Percentiles rank a stretch among this genome's conserved stretches.
phyloP scores from a whole-genome alignment of 2,329 filamentous ascomycete genomes.

The Orbilia blumenaviensis region DNA sequence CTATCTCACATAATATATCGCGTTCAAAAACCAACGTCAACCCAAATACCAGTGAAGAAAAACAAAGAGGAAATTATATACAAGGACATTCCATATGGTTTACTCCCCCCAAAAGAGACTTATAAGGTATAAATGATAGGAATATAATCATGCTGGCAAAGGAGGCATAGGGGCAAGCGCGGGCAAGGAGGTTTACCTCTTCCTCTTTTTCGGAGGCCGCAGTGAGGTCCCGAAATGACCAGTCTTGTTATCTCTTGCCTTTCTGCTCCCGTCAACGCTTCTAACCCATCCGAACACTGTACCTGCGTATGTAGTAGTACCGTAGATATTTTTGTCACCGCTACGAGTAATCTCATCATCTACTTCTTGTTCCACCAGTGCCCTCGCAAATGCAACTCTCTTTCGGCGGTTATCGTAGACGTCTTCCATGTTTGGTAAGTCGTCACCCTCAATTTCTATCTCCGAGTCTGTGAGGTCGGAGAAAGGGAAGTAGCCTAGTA shows the following conservation, averaged over 20 bases:
- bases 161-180: no score
- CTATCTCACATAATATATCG: no score
- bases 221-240: not conserved
- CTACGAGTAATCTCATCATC: no score
- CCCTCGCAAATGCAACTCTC: not conserved
- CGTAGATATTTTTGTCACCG: not conserved
- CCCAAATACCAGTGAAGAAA: not conserved
- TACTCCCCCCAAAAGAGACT: not conserved
- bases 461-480: constrained; percentile 16
- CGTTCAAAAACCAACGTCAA: not conserved
- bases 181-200: no score
- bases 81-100: not conserved
- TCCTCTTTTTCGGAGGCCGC: not conserved
- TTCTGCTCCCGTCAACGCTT: constrained; percentile 9
- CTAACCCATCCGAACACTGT: constrained; percentile 1
- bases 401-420: not conserved
- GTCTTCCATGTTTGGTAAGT: not conserved
- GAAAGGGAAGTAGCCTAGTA: constrained; percentile 28
- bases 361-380: not conserved
- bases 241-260: not conserved
- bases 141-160: no score
- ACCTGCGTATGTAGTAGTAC: not conserved
- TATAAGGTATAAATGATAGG: not conserved
- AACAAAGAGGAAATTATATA: not conserved
- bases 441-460: not conserved